Base-by-base conservation (phyloP, 164 flowering plant species). In the Dillenia turbinata region DNA sequence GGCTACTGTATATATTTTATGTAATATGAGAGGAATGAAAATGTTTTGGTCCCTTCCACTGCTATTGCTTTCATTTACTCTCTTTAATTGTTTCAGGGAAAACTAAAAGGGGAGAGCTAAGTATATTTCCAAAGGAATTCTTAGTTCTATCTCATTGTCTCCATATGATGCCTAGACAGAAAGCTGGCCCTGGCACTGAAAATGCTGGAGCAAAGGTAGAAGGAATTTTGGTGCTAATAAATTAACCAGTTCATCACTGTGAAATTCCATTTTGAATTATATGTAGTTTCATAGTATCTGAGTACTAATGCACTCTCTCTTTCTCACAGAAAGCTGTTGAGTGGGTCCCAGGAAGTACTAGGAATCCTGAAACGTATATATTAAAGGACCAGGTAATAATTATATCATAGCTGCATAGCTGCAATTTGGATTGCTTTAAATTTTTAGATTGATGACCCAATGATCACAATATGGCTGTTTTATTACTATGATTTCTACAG, bases 91-190 rank as follows among this genome's bases (percentile, higher is more conserved):
- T 19, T 19, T 19, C 69, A 94, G 99, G 99, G 15, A 94, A 88
- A 74, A 84, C 86, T 59, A 89, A 85, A 74, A 86, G 81, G 61
- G 99, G 99, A 19, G 99, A 94, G 78, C 75, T 94, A 9, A 91
- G 96, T 71, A 78, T 94, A 53, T 94, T 94, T 53, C 96, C 99
- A 12, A 85, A 71, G 67, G 69, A 79, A 17, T 85, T 94, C 61
- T 56, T 47, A 11, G 85, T 88, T 47, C 75, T 94, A 50, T 87
- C 97, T 9, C 96, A 85, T 57, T 89, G 99, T 71, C 90, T 94
- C 11, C 95, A 91, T 64, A 91, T 94, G 99, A 74, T 94, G 90
- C 97, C 99, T 9, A 84, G 93, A 69, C 88, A 82, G 53, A 90
- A 83, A 67, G 63, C 77, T 61, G 82, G 57, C 62, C 71, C 78